Percentiles rank a stretch among this genome's conserved stretches.
phyloP scores from a whole-genome alignment of 2,329 filamentous ascomycete species.

The Colletotrichum nymphaeae region DNA sequence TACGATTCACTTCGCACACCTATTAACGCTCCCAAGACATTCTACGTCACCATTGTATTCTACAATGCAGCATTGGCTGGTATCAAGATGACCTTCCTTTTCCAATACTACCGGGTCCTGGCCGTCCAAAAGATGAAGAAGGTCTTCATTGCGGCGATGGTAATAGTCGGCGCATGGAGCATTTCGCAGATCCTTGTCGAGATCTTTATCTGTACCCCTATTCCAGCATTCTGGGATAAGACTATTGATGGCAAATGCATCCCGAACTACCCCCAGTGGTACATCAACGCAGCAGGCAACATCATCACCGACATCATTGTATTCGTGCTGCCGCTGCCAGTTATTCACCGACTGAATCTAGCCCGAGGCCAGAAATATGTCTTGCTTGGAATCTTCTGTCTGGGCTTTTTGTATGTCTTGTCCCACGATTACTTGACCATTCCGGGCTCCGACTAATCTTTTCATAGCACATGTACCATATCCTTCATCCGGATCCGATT shows the following conservation, averaged over 20 bases:
- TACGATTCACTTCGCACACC: background rate
- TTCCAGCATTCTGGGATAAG: constrained; percentile 42
- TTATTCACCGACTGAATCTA: constrained; percentile 33
- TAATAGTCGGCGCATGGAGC: constrained; percentile 43
- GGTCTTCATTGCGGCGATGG: constrained; percentile 41
- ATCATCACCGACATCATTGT: constrained; percentile 36
- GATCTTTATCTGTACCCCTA: constrained; percentile 42
- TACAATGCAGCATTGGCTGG: constrained; percentile 45
- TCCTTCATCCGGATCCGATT: constrained; percentile 41
- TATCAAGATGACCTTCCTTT: constrained; percentile 49
- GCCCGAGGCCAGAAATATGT: constrained; percentile 35
- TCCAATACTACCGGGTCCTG: constrained; percentile 51
- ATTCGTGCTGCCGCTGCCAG: constrained; percentile 36
- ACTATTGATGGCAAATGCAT: constrained; percentile 38
- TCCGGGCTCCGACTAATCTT: background rate
- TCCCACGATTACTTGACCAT: background rate
- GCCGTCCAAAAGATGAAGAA: constrained; percentile 42
- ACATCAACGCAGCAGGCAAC: constrained; percentile 41
- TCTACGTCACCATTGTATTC: constrained; percentile 45
- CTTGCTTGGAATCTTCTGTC: constrained; percentile 41
- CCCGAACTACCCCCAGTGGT: constrained; percentile 37
- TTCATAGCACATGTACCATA: constrained; percentile 38
- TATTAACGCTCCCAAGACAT: constrained; percentile 37
- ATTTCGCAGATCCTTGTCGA: constrained; percentile 42
- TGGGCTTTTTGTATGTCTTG: constrained; percentile 36